Conservation (phyloP, 2,329 filamentous ascomycete species). For the Apiospora rasikravindrae region DNA sequence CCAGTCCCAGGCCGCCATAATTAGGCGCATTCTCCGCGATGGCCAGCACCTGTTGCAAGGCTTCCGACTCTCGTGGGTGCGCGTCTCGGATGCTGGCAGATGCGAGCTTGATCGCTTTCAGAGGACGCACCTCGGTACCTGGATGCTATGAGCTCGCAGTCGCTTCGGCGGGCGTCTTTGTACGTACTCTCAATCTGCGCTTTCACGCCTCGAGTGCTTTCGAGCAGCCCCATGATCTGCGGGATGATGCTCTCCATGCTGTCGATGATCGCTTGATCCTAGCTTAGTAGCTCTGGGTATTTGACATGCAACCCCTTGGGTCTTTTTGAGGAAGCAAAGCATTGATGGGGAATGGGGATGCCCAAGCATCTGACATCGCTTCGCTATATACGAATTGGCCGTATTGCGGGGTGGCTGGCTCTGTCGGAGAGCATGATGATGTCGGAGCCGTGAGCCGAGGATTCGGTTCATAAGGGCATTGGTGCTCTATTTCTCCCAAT, state of each 20-base stretch:
- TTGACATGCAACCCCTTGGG: no score
- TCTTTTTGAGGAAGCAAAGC: not conserved
- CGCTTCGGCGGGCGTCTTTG: not conserved
- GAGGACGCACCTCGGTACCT: conserved; percentile 7
- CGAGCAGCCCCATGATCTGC: conserved; percentile 19
- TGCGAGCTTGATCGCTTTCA: conserved; percentile 20
- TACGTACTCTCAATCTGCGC: conserved; percentile 13
- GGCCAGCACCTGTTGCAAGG: conserved; percentile 28
- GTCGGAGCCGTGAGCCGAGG: not conserved
- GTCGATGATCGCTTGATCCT: not conserved
- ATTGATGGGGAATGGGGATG: not conserved
- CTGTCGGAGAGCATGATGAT: not conserved
- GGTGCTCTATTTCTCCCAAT: not conserved
- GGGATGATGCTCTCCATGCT: conserved; percentile 10
- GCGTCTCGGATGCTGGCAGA: conserved; percentile 16
- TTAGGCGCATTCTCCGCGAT: conserved; percentile 30
- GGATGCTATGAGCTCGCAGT: no score
- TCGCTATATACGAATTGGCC: not conserved
- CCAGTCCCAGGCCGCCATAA: conserved; percentile 36
- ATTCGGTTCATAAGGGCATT: not conserved
- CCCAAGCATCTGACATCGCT: not conserved
- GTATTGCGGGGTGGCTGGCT: not conserved
- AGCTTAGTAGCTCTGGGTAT: not conserved
- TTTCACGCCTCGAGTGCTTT: conserved; percentile 22
- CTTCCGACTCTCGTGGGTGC: conserved; percentile 30